Conservation (phyloP, 2,329 filamentous ascomycete species). For the Botryotinia narcissicola region DNA sequence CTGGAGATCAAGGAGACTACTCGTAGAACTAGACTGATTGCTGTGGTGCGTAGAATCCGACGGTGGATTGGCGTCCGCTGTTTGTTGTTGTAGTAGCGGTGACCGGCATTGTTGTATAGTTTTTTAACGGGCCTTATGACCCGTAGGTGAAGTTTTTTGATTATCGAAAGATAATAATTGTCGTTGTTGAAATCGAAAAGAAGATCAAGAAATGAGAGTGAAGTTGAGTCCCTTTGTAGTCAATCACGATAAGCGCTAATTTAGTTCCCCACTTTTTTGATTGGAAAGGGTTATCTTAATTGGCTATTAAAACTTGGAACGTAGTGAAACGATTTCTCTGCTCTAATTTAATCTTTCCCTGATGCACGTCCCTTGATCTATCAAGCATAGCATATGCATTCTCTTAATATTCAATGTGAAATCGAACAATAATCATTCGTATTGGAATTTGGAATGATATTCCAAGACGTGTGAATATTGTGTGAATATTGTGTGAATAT, state of each 20-base stretch:
- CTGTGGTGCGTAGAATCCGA: constrained; percentile 24
- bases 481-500: too few relatives aligned
- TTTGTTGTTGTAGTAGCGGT: constrained; percentile 20
- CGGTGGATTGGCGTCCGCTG: constrained; percentile 12
- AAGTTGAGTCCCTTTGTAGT: constrained; percentile 10
- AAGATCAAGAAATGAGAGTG: not conserved
- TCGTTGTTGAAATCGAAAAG: not conserved
- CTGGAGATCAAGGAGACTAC: constrained; percentile 12
- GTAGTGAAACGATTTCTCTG: not conserved
- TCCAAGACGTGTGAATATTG: too few relatives aligned
- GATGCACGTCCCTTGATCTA: not conserved
- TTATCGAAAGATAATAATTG: constrained; percentile 6
- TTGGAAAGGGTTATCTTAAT: accelerated
- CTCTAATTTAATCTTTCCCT: not conserved
- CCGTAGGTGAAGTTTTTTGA: constrained; percentile 20
- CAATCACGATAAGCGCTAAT: not conserved
- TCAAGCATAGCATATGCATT: not conserved
- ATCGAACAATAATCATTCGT: not conserved
- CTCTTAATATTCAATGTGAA: not conserved
- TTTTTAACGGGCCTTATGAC: constrained; percentile 30
- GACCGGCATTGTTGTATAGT: constrained; percentile 28
- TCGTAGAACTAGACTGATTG: constrained; percentile 9
- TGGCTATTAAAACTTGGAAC: not conserved
- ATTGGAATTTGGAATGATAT: too few relatives aligned
- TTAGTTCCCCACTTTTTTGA: not conserved